Conservation (phyloP, 345 rosid genomes). For the Euphorbia lathyris region DNA sequence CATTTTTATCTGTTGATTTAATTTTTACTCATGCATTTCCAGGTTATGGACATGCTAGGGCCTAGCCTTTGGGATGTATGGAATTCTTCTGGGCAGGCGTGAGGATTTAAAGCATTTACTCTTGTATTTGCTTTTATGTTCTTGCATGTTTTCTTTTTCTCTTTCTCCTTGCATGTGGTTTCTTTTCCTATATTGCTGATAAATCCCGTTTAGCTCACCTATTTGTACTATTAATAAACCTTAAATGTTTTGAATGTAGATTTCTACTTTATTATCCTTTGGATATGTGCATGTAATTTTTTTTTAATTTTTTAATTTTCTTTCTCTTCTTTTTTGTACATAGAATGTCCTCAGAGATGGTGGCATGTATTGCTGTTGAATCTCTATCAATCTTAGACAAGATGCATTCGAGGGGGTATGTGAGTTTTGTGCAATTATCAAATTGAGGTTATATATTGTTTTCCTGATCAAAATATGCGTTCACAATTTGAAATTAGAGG, state of each 20-base stretch:
- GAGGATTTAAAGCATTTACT: constrained; percentile 7
- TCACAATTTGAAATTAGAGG: neutral
- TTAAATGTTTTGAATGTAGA: neutral
- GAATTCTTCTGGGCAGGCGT: constrained; percentile 34
- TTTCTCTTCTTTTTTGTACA: neutral
- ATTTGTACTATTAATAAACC: neutral
- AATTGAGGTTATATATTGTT: constrained; percentile 1
- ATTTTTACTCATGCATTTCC: constrained; percentile 12
- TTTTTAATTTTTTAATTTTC: no score
- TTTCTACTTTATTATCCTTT: neutral
- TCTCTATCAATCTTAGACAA: constrained; percentile 34
- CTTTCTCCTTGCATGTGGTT: neutral
- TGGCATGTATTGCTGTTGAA: constrained; percentile 36
- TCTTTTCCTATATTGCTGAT: neutral
- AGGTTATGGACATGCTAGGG: constrained; percentile 39
- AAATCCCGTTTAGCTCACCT: neutral
- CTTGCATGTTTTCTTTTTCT: neutral
- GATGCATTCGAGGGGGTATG: constrained; percentile 36
- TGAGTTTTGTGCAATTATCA: neutral
- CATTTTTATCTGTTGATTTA: constrained; percentile 14
- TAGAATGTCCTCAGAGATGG: constrained; percentile 37
- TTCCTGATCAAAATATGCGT: constrained; percentile 2
- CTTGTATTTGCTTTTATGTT: neutral
- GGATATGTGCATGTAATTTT: neutral
- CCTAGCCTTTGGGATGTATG: constrained; percentile 42